A percentile compares a stretch with the other conserved stretches of the same genome.
Conservation (phyloP, 169 alveolate species). For the Eimeria sp. region DNA sequence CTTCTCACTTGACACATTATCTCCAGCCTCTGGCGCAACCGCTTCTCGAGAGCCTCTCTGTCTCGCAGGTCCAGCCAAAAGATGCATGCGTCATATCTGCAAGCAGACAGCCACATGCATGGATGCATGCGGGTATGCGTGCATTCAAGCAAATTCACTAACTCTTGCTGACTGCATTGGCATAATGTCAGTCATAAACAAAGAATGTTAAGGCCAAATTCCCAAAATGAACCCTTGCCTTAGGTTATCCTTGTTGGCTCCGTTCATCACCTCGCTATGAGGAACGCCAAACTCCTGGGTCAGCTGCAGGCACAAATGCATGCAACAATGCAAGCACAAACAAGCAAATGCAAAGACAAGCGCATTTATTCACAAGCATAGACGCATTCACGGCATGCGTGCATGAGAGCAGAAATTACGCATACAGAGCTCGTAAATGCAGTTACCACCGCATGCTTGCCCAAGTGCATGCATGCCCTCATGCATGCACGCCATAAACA, state of each 20-base stretch:
- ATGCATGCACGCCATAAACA: neutral
- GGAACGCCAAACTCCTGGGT: constrained; percentile 42
- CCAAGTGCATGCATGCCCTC: neutral
- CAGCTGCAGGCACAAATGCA: constrained; percentile 3
- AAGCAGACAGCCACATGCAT: neutral
- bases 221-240: neutral
- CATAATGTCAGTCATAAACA: too few relatives aligned
- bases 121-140: neutral
- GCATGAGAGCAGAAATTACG: neutral
- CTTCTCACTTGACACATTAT: constrained; percentile 51
- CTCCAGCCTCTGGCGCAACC: constrained; percentile 24
- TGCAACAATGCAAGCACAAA: neutral
- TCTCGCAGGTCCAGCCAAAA: constrained; percentile 76
- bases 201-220: too few relatives aligned
- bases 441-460: neutral
- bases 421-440: neutral
- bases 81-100: constrained; percentile 79
- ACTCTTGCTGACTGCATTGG: too few relatives aligned
- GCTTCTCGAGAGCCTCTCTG: neutral
- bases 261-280: constrained; percentile 72
- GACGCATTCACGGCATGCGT: neutral
- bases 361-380: neutral
- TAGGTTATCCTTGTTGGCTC: neutral
- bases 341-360: neutral
- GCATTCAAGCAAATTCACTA: neutral